These are phyloP conservation scores for Macaranga tanarius DNA, from an alignment of 441 rosid genomes.

Conservation along the genomic window DNA sequence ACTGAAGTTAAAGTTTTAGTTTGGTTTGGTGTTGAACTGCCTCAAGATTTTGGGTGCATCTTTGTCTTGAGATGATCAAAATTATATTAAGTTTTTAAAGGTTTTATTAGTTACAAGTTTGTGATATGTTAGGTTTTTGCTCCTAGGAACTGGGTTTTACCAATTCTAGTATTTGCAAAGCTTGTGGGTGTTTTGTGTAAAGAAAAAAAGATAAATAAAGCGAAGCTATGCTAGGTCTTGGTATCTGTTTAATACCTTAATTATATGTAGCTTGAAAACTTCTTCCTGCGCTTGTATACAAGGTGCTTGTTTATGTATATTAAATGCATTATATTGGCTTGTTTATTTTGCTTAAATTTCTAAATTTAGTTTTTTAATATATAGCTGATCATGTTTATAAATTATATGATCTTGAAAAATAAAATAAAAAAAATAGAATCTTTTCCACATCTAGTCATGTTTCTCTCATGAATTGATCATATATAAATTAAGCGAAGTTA, in stretches of 20 bases:
- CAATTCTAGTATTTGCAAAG: neutral
- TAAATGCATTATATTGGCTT: constrained; percentile 2
- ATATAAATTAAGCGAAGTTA: neutral
- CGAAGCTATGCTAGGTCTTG: neutral
- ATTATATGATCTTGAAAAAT: too few species aligned
- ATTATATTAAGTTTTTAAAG: neutral
- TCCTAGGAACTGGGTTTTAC: neutral
- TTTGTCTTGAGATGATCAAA: neutral
- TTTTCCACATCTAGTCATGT: neutral
- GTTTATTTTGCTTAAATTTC: neutral
- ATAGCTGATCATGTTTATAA: neutral
- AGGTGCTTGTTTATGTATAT: too few species aligned
- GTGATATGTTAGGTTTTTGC: neutral
- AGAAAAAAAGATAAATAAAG: neutral
- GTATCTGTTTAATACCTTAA: neutral
- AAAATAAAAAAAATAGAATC: too few species aligned
- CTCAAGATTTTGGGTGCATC: constrained; percentile 5
- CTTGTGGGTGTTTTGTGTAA: neutral
- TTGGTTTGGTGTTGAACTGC: neutral
- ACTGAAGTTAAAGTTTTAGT: neutral
- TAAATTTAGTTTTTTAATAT: neutral
- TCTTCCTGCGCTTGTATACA: neutral
- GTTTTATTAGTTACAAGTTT: neutral
- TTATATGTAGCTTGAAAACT: neutral
- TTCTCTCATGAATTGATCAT: constrained; percentile 3